Conservation (phyloP, 164 flowering plant genomes). For the Chimonanthus salicifolius region DNA sequence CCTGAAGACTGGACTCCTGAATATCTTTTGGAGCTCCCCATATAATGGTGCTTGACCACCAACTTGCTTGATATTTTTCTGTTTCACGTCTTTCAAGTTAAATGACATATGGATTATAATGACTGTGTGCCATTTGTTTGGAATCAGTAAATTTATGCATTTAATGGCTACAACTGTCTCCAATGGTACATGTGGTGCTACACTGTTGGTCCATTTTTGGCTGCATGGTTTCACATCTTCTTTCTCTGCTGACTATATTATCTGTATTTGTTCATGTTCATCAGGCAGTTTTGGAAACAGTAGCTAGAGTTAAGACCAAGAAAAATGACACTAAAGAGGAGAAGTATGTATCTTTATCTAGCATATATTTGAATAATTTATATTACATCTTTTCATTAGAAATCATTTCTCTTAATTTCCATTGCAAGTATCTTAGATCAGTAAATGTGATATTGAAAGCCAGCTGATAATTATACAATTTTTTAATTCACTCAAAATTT, state of each 20-base stretch:
- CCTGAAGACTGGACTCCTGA: too few relatives aligned
- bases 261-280: constrained; percentile 16
- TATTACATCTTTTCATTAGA: constrained; percentile 1
- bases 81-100: background rate
- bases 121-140: background rate
- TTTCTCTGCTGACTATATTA: background rate
- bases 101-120: background rate
- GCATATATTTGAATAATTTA: background rate
- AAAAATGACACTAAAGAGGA: constrained; percentile 92
- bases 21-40: background rate
- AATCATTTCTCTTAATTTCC: background rate
- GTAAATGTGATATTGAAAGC: background rate
- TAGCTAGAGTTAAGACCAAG: constrained; percentile 87
- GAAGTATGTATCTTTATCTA: constrained; percentile 43
- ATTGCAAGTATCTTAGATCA: background rate
- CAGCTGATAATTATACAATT: background rate
- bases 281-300: constrained; percentile 95
- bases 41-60: background rate
- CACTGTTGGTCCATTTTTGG: background rate
- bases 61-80: background rate
- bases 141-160: constrained; percentile 1
- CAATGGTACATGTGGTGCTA: background rate
- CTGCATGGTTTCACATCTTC: background rate
- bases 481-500: background rate
- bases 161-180: constrained; percentile 1